These are phyloP conservation scores for Leccinum longicurvipes DNA, from an alignment of 768 basidiomycete species.

Conservation along the genomic window DNA sequence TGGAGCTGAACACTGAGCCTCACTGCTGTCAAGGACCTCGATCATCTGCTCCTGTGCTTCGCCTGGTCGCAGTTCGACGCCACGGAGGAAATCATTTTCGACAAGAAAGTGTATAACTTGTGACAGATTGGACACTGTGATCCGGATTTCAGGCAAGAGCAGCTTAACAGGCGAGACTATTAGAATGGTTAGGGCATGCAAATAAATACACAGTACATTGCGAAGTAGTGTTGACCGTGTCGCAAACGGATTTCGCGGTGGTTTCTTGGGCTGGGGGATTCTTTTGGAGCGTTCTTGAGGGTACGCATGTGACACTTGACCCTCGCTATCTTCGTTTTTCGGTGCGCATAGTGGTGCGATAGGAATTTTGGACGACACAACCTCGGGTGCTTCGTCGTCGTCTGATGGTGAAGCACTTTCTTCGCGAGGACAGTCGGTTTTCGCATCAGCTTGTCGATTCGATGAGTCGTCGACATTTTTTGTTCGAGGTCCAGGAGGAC, in stretches of 20 bases:
- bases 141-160: slow-evolving; percentile 78
- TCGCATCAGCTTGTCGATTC: not conserved
- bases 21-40: slow-evolving; percentile 45
- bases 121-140: slow-evolving; percentile 87
- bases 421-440: slow-evolving; percentile 1
- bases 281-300: slow-evolving; percentile 19
- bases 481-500: not conserved
- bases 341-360: slow-evolving; percentile 4
- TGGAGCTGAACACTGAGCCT: not conserved
- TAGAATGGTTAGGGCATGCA: not conserved
- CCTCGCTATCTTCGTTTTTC: slow-evolving; percentile 5
- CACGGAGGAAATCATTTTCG: slow-evolving; percentile 80
- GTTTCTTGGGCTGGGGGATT: slow-evolving; percentile 45
- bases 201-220: slow-evolving; percentile 50
- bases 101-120: slow-evolving; percentile 90
- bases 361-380: slow-evolving; percentile 49
- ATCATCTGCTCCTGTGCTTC: slow-evolving; percentile 65
- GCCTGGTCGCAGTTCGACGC: slow-evolving; percentile 79
- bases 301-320: slow-evolving; percentile 1
- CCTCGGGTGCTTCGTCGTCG: slow-evolving; percentile 53
- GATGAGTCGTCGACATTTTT: not conserved
- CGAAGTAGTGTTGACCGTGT: slow-evolving; percentile 70
- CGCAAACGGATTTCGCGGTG: slow-evolving; percentile 61
- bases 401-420: slow-evolving; percentile 27
- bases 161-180: slow-evolving; percentile 44